These are phyloP conservation scores for Craspedostauros australis DNA, from an alignment of 108 stramenopile genomes.

Conservation along the genomic window DNA sequence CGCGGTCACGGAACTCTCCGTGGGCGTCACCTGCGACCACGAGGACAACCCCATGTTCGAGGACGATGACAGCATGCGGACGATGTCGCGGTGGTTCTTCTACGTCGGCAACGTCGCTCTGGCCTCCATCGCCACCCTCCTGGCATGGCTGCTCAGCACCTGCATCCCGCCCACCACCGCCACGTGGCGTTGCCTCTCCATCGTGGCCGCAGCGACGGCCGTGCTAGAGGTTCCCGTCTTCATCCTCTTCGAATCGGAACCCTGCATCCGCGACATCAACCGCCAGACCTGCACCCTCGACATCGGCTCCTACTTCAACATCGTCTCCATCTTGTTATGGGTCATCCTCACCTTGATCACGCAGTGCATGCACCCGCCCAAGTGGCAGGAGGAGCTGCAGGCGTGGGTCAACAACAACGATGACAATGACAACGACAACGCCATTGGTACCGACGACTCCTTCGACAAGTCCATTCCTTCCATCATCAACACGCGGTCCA, in stretches of 20 bases:
- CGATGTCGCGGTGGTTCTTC: conserved; percentile 7
- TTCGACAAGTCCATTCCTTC: no score
- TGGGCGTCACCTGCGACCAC: no score
- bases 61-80: conserved; percentile 15
- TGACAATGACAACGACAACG: no score
- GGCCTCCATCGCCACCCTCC: conserved; percentile 2
- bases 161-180: conserved; percentile 4
- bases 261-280: conserved; percentile 13
- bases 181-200: conserved; percentile 7
- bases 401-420: no score
- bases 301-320: conserved; percentile 14
- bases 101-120: conserved; percentile 7
- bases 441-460: no score
- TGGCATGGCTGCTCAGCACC: conserved; percentile 11
- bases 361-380: conserved; percentile 19
- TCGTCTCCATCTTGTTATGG: conserved; percentile 15
- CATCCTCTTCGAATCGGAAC: conserved; percentile 17
- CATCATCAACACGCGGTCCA: no score
- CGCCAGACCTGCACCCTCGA: conserved; percentile 17
- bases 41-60: conserved; percentile 9
- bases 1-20: no score
- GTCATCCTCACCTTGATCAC: conserved; percentile 25
- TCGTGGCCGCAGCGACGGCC: conserved; percentile 10
- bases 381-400: conserved; percentile 18
- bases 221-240: conserved; percentile 15